Evolutionary conservation across 306 rosid species (phyloP), one percentile per base, ranked within the genome.

Genomic region (Cajanus cajan): DNA sequence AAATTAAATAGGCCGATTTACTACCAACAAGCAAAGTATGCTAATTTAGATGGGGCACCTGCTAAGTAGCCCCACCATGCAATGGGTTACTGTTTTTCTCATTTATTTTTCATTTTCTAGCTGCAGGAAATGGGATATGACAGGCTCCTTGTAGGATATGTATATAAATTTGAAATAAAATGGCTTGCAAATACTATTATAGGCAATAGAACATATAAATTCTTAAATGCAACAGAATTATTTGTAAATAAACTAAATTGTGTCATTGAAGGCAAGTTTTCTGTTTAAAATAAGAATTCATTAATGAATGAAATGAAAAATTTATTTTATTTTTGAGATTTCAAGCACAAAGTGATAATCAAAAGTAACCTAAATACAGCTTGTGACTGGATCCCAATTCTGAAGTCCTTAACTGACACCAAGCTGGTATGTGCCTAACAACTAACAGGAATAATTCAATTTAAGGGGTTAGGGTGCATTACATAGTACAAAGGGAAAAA

Each of bases 41-140:
- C 77, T 47, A 1, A 71, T 75, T 79, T 82, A 41, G 86, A 69
- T 39, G 84, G 77, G 80, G 82, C 64, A 64, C 58, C 59, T 70
- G 73, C 57, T 68, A 22, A 61, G 65, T 68, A 22, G 72, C 45
- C 75, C 74, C 48, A 55, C 68, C 15, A 36, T 72, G 69, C 65
- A 33, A 52, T 58, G 69, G 68, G 25, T 68, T 67, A 51, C 41
- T 63, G 33, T 44, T 78, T 47, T 71, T 28, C 47, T 54, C 40
- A 40, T 77, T 48, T 61, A 11, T 37, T 59, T 34, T 61, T 61
- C 58, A 31, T 82, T 52, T 70, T 54, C 45, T 58, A 33, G 45
- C 68, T 10, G 70, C 66, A 61, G 51, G 59, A 72, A 51, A 24
- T n/a, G 45, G 55, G 82, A 54, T 7, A 48, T 10, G 62, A 28